Evolutionary conservation across 2,329 filamentous ascomycete genomes (phyloP).

Genomic region (Alternaria panax): DNA sequence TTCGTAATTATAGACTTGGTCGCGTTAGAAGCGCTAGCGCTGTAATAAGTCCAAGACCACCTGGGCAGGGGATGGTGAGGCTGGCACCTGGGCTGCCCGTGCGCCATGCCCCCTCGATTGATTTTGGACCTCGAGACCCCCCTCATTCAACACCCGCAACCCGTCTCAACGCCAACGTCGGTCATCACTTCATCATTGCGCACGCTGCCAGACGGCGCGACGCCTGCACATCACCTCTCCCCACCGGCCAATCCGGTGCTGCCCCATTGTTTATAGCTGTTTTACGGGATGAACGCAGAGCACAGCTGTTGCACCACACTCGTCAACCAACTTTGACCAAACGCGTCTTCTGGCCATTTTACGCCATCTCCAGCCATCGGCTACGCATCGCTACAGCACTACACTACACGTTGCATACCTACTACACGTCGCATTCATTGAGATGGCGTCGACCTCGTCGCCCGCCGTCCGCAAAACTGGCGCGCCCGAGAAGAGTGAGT

Average conservation of each 20-base stretch:
- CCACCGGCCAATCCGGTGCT: constrained; percentile 36
- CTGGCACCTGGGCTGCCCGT: constrained; percentile 7
- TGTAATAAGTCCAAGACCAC: constrained; percentile 22
- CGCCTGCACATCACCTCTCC: constrained; percentile 7
- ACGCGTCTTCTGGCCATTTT: constrained; percentile 45
- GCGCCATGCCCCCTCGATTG: background rate
- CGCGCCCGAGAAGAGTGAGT: constrained; percentile 80
- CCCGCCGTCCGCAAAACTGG: constrained; percentile 73
- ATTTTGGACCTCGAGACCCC: background rate
- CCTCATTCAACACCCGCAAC: background rate
- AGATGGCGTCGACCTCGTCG: constrained; percentile 71
- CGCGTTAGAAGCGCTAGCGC: constrained; percentile 18
- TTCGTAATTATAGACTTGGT: constrained; percentile 9
- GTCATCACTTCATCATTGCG: constrained; percentile 40
- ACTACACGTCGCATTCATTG: constrained; percentile 51
- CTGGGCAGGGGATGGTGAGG: constrained; percentile 11
- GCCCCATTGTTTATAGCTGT: constrained; percentile 30
- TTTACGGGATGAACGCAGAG: constrained; percentile 41
- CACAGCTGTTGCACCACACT: constrained; percentile 34
- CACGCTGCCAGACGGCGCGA: constrained; percentile 23
- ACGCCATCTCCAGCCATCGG: constrained; percentile 20
- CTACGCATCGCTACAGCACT: constrained; percentile 16
- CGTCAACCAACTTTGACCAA: constrained; percentile 48
- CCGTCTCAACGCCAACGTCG: constrained; percentile 31
- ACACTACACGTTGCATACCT: constrained; percentile 4